Evolutionary conservation across 768 basidiomycete genomes (phyloP).

Genomic region (Leucocoprinus leucothites): DNA sequence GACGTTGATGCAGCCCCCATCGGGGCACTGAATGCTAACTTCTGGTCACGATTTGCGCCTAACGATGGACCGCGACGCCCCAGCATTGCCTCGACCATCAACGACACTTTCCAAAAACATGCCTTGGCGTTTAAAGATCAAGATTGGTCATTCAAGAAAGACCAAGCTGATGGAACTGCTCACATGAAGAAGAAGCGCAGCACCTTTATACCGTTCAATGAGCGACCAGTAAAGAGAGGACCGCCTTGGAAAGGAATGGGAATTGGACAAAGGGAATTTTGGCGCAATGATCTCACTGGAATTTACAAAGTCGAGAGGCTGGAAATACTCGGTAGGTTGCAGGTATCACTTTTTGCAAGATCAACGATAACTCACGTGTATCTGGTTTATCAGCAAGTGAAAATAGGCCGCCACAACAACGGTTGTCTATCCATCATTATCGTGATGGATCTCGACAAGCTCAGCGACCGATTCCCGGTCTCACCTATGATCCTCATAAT

Average conservation of each 20-base stretch:
- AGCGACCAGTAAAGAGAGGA: constrained; percentile 16
- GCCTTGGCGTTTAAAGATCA: constrained; percentile 11
- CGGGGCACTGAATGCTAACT: neutral
- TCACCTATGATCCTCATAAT: constrained; percentile 42
- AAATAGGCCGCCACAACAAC: constrained; percentile 48
- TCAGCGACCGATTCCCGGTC: constrained; percentile 17
- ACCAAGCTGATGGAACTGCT: constrained; percentile 15
- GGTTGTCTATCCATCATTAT: constrained; percentile 58
- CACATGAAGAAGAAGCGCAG: neutral
- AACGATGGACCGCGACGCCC: constrained; percentile 7
- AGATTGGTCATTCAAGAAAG: constrained; percentile 26
- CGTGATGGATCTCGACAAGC: constrained; percentile 18
- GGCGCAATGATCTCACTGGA: constrained; percentile 63
- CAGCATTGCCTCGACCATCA: constrained; percentile 13
- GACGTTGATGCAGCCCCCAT: constrained; percentile 3
- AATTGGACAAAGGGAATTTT: constrained; percentile 57
- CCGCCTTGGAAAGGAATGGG: constrained; percentile 45
- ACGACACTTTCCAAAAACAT: constrained; percentile 12
- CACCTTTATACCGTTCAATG: constrained; percentile 8
- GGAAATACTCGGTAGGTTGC: constrained; percentile 2
- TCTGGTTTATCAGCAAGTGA: neutral
- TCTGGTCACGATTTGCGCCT: constrained; percentile 3
- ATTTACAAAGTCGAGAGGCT: constrained; percentile 41
- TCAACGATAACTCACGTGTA: neutral
- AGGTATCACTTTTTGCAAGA: neutral